These are phyloP conservation scores for Geotrichum europaeum DNA, from an alignment of 1,139 yeast species.

Conservation along the genomic window DNA sequence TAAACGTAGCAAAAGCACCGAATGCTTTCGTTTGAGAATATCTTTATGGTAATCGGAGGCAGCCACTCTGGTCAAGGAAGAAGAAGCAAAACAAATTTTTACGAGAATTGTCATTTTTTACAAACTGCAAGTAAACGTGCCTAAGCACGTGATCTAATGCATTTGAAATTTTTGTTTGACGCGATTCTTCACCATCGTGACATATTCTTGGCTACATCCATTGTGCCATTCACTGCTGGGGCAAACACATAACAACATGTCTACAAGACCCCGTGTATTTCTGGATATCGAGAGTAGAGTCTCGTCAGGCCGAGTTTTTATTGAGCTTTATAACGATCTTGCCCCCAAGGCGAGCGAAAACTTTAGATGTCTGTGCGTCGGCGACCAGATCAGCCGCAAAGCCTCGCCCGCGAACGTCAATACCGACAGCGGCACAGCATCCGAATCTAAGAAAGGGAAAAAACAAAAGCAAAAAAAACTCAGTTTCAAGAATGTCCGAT, in stretches of 20 bases:
- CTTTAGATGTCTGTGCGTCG: conserved; percentile 25
- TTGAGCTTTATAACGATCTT: conserved; percentile 44
- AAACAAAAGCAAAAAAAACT: conserved; percentile 18
- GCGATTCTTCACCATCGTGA: neutral
- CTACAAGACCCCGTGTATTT: conserved; percentile 37
- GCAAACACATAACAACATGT: neutral
- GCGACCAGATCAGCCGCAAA: conserved; percentile 16
- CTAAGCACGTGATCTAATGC: neutral
- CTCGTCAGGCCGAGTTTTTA: conserved; percentile 56
- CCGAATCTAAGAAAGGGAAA: conserved; percentile 1
- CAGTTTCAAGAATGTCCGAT: conserved; percentile 42
- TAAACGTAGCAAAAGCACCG: neutral
- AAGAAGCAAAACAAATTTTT: neutral
- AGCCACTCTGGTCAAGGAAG: neutral
- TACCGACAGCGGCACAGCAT: neutral
- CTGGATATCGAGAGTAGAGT: conserved; percentile 53
- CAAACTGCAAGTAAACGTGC: neutral
- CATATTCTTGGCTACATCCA: neutral
- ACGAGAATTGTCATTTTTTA: neutral
- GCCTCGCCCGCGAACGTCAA: neutral
- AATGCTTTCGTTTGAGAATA: neutral
- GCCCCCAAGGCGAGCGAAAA: conserved; percentile 61
- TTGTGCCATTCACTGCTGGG: neutral
- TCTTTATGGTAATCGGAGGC: neutral
- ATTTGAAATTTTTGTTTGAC: neutral